Conservation (phyloP, 306 rosid species). For the Medicago arabica region DNA sequence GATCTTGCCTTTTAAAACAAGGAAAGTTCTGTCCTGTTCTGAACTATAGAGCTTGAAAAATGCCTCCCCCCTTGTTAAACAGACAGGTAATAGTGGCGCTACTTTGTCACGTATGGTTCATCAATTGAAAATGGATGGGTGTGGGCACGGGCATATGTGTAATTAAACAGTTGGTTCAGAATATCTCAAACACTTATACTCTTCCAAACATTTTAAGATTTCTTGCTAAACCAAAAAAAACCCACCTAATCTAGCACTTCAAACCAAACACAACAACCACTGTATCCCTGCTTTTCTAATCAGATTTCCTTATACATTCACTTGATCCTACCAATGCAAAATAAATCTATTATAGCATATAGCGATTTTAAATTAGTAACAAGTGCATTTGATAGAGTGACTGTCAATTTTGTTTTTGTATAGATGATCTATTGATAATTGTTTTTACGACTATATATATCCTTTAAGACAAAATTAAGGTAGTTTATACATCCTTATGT, state of each 20-base stretch:
- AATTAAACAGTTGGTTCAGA: constrained; percentile 35
- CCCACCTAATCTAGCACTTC: background rate
- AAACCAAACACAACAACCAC: constrained; percentile 18
- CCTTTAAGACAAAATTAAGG: constrained; percentile 22
- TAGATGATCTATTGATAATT: constrained; percentile 17
- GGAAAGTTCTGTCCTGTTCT: background rate
- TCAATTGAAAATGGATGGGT: background rate
- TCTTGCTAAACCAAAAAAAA: constrained; percentile 16
- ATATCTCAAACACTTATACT: constrained; percentile 6
- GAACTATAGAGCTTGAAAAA: constrained; percentile 27
- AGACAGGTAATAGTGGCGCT: constrained; percentile 23
- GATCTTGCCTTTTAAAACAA: constrained; percentile 15
- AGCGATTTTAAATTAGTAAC: constrained; percentile 18
- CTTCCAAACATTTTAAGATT: constrained; percentile 16
- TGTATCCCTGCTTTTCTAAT: constrained; percentile 6
- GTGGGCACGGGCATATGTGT: background rate
- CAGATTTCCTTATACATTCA: constrained; percentile 26
- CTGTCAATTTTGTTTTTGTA: constrained; percentile 9
- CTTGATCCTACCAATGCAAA: constrained; percentile 32
- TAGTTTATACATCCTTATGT: constrained; percentile 2
- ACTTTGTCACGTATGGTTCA: constrained; percentile 3
- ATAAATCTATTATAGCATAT: constrained; percentile 16
- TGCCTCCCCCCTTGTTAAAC: constrained; percentile 7
- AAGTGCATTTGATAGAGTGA: constrained; percentile 9
- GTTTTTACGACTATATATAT: constrained; percentile 14